phyloP scores from a whole-genome alignment of 768 basidiomycete genomes.

The Kwoniella dejecticola region DNA sequence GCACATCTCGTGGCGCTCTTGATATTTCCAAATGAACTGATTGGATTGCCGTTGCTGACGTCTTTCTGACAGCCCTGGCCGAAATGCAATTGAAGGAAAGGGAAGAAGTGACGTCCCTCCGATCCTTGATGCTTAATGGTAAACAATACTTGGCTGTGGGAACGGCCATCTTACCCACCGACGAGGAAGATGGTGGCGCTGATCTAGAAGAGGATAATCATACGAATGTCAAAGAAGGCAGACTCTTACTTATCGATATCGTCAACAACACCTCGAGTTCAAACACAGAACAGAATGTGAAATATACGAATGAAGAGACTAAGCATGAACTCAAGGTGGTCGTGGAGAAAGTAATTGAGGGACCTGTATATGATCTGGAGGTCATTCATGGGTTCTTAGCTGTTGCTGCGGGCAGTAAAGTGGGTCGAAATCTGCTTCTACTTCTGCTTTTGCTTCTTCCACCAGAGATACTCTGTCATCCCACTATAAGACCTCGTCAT shows the following conservation, averaged over 20 bases:
- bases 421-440: conserved; percentile 20
- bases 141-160: conserved; percentile 44
- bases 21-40: neutral
- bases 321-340: conserved; percentile 9
- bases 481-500: too few species aligned
- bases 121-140: conserved; percentile 33
- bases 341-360: conserved; percentile 9
- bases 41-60: too few species aligned
- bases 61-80: conserved; percentile 29
- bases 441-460: too few species aligned
- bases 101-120: conserved; percentile 41
- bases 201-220: conserved; percentile 17
- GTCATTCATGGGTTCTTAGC: conserved; percentile 49
- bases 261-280: neutral
- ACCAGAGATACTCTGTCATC: neutral
- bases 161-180: conserved; percentile 39
- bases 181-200: conserved; percentile 36
- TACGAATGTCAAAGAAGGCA: conserved; percentile 32
- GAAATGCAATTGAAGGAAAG: conserved; percentile 35
- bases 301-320: conserved; percentile 1
- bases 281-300: neutral
- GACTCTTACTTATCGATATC: conserved; percentile 31
- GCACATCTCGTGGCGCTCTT: conserved; percentile 7
- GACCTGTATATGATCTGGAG: conserved; percentile 46
- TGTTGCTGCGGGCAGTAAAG: conserved; percentile 47